phyloP scores from a whole-genome alignment of 352 stramenopile genomes.

The Phytopythium oedochilum region DNA sequence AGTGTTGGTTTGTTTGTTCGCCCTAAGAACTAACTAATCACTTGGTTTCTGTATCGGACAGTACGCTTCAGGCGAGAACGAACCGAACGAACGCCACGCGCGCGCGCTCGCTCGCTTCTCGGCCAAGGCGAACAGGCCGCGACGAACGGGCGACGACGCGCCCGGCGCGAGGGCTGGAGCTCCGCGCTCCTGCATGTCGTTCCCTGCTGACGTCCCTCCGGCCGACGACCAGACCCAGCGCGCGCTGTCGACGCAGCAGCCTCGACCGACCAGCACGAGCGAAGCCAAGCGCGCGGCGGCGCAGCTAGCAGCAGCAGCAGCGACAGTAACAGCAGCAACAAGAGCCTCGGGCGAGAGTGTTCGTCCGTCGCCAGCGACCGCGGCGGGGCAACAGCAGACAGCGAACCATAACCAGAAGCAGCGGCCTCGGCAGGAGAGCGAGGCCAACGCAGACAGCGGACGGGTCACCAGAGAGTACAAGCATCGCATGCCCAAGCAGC shows the following conservation, averaged over 20 bases:
- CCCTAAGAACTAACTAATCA: no score
- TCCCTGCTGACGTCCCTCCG: conserved; percentile 4
- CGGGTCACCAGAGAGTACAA: conserved; percentile 3
- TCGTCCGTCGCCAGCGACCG: not conserved
- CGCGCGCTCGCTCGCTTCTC: no score
- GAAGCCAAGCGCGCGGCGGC: not conserved
- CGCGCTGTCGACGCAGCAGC: not conserved
- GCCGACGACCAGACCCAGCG: conserved; percentile 1
- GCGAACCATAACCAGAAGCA: not conserved
- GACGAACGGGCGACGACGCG: no score
- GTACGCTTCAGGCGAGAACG: no score
- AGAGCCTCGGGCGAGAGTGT: not conserved
- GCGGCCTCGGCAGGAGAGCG: not conserved
- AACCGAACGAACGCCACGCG: no score
- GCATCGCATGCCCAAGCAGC: conserved; percentile 36
- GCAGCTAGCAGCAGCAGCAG: not conserved
- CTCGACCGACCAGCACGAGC: not conserved
- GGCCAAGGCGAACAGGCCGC: no score
- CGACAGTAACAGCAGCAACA: not conserved
- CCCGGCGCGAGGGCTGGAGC: not conserved
- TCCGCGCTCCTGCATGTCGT: conserved; percentile 1
- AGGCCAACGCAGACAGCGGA: not conserved
- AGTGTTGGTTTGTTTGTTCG: no score
- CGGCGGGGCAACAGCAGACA: not conserved
- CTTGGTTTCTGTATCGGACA: no score